Evolutionary conservation across 768 basidiomycete genomes (phyloP), one percentile per base, ranked within the genome.

Genomic region (Termitomyces sp.): DNA sequence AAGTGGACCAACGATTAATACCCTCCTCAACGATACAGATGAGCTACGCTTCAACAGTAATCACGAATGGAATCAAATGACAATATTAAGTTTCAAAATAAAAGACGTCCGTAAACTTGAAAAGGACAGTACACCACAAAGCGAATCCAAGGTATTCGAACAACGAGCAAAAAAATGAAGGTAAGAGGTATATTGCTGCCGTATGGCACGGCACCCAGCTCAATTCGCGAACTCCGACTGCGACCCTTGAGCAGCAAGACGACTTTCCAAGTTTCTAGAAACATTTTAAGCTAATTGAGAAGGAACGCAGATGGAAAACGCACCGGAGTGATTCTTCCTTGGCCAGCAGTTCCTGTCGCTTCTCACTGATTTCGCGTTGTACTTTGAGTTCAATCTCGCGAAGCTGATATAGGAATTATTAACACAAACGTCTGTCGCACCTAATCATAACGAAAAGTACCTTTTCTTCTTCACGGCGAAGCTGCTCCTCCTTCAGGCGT

Each of bases 351-450:
- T 98, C 96, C 70, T 98, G 96, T 67, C 94, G 81, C 77, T 96
- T 95, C 79, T 98, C 91, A 69, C 91, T 92, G 72, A 99, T 93
- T 78, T 99, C 97, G 48, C 97, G 84, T 73, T 98, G 95, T 28
- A 98, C 94, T 72, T 94, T 95, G 72, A 98, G 83, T 72, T 99
- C 97, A 72, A 98, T 91, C 76, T 99, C 97, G 60, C 96, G 93
- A 62, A 99, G 81, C 87, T 92, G 63, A 53, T 49, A 52, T 19
- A 19, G 57, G 10, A 9, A 54, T 54, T 14, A 12, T 43, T 37
- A 59, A 55, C 56, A 58, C 55, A 51, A 63, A 43, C 27, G 40
- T 43, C 50, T 42, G 39, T 41, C 54, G 54, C 40, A 43, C n/a
- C 4, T 11, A 30, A 28, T 46, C 10, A 48, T 7, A 32, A 17